Evolutionary conservation across 106 monocot species (phyloP), one percentile per base, ranked within the genome.

Genomic region (Chionographis japonica): DNA sequence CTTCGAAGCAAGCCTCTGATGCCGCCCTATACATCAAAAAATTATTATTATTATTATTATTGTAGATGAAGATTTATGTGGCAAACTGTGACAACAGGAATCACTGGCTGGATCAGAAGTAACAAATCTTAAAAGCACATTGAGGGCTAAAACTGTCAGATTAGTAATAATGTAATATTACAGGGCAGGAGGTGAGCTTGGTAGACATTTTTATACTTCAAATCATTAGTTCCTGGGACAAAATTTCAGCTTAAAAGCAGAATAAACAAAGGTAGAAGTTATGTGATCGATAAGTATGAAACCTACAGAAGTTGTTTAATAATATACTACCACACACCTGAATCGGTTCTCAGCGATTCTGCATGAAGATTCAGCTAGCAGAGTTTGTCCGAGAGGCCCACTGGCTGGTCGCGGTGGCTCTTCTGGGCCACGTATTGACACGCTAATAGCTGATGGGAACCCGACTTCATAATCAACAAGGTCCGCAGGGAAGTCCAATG

Each of bases 1-100:
- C 83, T 40, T 86, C 78, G 59, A 73, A 77, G 74, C 81, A 93
- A 61, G 81, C 72, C 68, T 75, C 78, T 51, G 84, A 86, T 40
- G 89, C 77, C 17, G 71, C 17, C 79, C 93, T 93, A 63, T 46
- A 75, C 14, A 14, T 16, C 52, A 60, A 55, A 18, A 70, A 58
- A 52, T 9, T 20, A 58, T 58, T 43, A 46, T 2, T 6, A 2
- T 58, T 43, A 46, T 46, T 6, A 10, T 46, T 46, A 46, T 46
- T 46, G 46, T 10, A 46, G 8, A 46, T 46, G 46, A 46, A 46
- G 46, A 46, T 46, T 46, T 46, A 46, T 46, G 5, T 46, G 27
- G 1, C 27, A 27, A 46, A 0, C 9, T 46, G 8, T 6, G 5
- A 10, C 43, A 8, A 46, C 46, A 46, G 46, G 5, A 46, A 46